phyloP scores from a whole-genome alignment of 768 basidiomycete species.

The Ramaria sp. region DNA sequence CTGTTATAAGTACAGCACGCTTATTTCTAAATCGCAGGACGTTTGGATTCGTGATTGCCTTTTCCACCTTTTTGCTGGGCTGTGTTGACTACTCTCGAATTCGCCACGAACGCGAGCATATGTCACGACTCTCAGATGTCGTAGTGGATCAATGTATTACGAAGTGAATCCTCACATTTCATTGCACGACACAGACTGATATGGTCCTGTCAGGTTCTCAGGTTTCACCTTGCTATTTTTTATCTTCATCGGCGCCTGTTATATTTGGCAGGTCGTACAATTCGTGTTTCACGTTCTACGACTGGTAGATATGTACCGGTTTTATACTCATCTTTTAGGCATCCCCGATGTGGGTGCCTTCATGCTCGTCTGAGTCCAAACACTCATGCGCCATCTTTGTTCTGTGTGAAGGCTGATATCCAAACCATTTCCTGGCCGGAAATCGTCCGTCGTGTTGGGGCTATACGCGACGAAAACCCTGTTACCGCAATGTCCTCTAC shows the following conservation, averaged over 20 bases:
- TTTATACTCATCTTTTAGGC: slow-evolving; percentile 88
- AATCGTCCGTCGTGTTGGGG: slow-evolving; percentile 80
- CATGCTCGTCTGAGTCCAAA: slow-evolving; percentile 8
- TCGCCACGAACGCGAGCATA: slow-evolving; percentile 39
- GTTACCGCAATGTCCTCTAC: slow-evolving; percentile 76
- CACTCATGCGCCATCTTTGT: neutral
- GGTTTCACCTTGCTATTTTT: slow-evolving; percentile 80
- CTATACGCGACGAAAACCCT: slow-evolving; percentile 89
- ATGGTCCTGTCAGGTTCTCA: slow-evolving; percentile 48
- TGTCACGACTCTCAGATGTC: slow-evolving; percentile 66
- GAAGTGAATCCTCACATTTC: slow-evolving; percentile 38
- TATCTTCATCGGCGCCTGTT: slow-evolving; percentile 77
- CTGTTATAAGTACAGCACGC: slow-evolving; percentile 13
- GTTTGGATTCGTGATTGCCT: slow-evolving; percentile 95
- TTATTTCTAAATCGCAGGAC: slow-evolving; percentile 45
- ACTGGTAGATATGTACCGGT: slow-evolving; percentile 90
- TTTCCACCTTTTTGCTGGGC: slow-evolving; percentile 91
- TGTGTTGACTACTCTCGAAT: slow-evolving; percentile 90
- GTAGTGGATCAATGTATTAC: slow-evolving; percentile 78
- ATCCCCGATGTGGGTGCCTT: slow-evolving; percentile 74
- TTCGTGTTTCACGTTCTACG: slow-evolving; percentile 67
- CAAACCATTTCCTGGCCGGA: slow-evolving; percentile 97
- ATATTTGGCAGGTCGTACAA: slow-evolving; percentile 75
- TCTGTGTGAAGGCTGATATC: slow-evolving; percentile 68
- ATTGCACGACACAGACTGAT: neutral